phyloP scores from a whole-genome alignment of 1,284 basidiomycete species.

The Lignosus rhinocerotis region DNA sequence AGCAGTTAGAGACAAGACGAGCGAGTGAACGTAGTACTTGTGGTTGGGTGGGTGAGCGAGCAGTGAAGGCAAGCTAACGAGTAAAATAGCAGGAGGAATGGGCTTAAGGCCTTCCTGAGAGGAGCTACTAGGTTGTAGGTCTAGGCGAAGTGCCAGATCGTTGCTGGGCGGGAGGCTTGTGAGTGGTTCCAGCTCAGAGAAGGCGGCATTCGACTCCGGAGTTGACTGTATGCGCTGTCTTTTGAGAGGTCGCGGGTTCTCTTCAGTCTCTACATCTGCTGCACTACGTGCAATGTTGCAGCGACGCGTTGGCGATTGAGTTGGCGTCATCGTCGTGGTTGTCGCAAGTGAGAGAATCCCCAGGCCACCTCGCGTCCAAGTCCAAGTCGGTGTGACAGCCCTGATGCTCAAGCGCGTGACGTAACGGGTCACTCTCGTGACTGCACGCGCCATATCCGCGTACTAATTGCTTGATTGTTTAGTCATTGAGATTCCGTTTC shows the following conservation, averaged over 20 bases:
- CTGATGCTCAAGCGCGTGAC: neutral
- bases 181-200: conserved; percentile 8
- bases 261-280: neutral
- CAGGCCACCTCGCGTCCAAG: no score
- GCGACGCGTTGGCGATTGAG: neutral
- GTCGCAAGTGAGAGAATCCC: neutral
- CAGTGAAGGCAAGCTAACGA: conserved; percentile 60
- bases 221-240: conserved; percentile 25
- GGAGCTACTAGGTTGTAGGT: neutral
- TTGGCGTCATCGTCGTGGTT: neutral
- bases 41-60: conserved; percentile 65
- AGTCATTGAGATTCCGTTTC: no score
- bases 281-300: neutral
- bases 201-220: neutral
- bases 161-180: conserved; percentile 19
- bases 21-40: conserved; percentile 49
- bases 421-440: neutral
- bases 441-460: neutral
- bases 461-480: no score
- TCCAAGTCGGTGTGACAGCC: neutral
- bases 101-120: conserved; percentile 28
- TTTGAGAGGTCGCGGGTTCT: conserved; percentile 28
- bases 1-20: conserved; percentile 56
- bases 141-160: conserved; percentile 8
- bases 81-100: conserved; percentile 50